Conservation (phyloP, 148 eudicot species). For the Amaranthus palmeri region DNA sequence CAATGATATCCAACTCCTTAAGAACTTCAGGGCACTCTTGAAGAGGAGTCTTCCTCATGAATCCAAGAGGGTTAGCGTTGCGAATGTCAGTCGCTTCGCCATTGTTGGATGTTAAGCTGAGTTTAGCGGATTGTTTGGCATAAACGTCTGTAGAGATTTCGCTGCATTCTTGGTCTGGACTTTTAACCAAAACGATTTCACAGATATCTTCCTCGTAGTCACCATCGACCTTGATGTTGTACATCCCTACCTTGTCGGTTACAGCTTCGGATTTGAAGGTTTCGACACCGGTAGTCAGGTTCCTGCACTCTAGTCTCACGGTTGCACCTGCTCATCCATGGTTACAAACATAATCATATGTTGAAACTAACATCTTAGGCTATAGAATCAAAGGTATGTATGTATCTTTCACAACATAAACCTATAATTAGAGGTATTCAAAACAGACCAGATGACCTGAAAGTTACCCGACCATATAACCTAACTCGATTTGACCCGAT, state of each 20-base stretch:
- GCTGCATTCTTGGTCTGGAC: slow-evolving; percentile 37
- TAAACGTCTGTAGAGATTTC: slow-evolving; percentile 29
- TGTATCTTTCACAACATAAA: background rate
- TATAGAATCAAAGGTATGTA: no score
- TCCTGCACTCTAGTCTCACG: slow-evolving; percentile 39
- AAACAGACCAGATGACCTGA: no score
- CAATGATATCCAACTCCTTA: slow-evolving; percentile 39
- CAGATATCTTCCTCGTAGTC: slow-evolving; percentile 51
- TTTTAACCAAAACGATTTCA: slow-evolving; percentile 35
- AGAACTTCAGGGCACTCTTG: slow-evolving; percentile 34
- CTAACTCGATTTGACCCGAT: no score
- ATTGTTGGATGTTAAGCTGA: slow-evolving; percentile 42
- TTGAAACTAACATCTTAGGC: no score
- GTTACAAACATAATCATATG: background rate
- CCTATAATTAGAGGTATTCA: background rate
- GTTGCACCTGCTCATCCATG: slow-evolving; percentile 29
- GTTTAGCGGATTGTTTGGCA: slow-evolving; percentile 24
- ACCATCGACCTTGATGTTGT: slow-evolving; percentile 36
- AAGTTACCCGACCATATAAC: no score
- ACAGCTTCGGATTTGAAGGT: slow-evolving; percentile 28
- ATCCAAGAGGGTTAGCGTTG: slow-evolving; percentile 47
- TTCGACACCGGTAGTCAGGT: slow-evolving; percentile 24
- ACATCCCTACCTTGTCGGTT: slow-evolving; percentile 36
- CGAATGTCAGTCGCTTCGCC: slow-evolving; percentile 42
- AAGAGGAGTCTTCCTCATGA: slow-evolving; percentile 31